Evolutionary conservation across 768 basidiomycete species (phyloP).

Genomic region (Calocera viscosa): DNA sequence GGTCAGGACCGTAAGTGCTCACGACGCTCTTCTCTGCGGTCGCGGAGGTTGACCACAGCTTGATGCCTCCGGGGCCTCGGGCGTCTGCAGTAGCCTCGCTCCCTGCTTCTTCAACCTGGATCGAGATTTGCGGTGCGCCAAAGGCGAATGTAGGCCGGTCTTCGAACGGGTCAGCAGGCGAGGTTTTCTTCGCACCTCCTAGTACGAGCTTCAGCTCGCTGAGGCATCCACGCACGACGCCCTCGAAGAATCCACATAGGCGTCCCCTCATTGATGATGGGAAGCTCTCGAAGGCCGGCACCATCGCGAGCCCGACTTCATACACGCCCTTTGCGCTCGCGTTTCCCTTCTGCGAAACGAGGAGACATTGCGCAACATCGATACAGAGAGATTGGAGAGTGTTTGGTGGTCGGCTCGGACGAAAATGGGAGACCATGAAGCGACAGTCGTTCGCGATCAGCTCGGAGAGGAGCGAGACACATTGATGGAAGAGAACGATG

Average conservation of each 20-base stretch:
- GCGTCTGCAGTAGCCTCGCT: conserved; percentile 18
- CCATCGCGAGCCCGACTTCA: conserved; percentile 51
- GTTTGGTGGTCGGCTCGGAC: conserved; percentile 58
- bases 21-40: conserved; percentile 15
- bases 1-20: conserved; percentile 48
- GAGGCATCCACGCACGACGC: conserved; percentile 43
- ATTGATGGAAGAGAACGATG: conserved; percentile 25
- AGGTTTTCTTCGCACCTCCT: conserved; percentile 12
- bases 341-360: conserved; percentile 45
- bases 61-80: conserved; percentile 21
- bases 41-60: conserved; percentile 18
- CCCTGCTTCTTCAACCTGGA: conserved; percentile 44
- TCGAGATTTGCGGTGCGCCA: conserved; percentile 35
- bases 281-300: conserved; percentile 68
- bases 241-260: conserved; percentile 57
- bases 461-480: conserved; percentile 48
- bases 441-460: conserved; percentile 62
- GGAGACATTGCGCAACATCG: conserved; percentile 47
- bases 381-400: conserved; percentile 59
- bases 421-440: conserved; percentile 44
- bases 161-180: neutral
- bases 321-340: conserved; percentile 42
- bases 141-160: neutral
- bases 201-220: conserved; percentile 17
- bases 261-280: conserved; percentile 46